A percentile compares a stretch with the other conserved stretches of the same genome.
phyloP scores from a whole-genome alignment of 352 stramenopile species.

The Phytophthora fragariaefolia region DNA sequence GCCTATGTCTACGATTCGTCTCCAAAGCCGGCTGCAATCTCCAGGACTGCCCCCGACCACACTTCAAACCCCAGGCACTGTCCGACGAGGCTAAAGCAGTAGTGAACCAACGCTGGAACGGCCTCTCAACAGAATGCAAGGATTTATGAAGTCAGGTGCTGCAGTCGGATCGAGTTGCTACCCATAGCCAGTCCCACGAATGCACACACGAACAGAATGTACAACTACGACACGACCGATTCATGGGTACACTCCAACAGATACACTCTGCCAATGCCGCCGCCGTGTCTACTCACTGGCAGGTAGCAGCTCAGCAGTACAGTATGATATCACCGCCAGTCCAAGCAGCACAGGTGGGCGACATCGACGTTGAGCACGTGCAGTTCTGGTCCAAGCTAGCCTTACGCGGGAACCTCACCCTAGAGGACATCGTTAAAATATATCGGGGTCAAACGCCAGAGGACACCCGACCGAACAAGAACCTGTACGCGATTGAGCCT shows the following conservation, averaged over 20 bases:
- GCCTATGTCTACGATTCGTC: neutral
- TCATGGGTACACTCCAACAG: slow-evolving; percentile 15
- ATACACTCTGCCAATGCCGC: neutral
- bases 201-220: neutral
- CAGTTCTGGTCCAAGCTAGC: slow-evolving; percentile 1
- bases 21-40: slow-evolving; percentile 7
- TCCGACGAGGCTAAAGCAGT: slow-evolving; percentile 6
- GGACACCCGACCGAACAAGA: slow-evolving; percentile 14
- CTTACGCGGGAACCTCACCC: neutral
- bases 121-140: neutral
- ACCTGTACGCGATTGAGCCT: neutral
- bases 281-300: too few relatives aligned
- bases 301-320: too few relatives aligned
- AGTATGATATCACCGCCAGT: neutral
- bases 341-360: neutral
- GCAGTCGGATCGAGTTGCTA: neutral
- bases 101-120: slow-evolving; percentile 13
- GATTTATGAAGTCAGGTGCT: slow-evolving; percentile 15
- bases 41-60: neutral
- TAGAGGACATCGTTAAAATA: neutral
- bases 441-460: neutral
- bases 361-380: slow-evolving; percentile 12
- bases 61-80: slow-evolving; percentile 3
- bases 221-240: neutral
- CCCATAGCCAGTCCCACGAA: neutral